Evolutionary conservation across 129 eudicot genomes (phyloP), one percentile per base, ranked within the genome.

Genomic region (Artemisia annua): DNA sequence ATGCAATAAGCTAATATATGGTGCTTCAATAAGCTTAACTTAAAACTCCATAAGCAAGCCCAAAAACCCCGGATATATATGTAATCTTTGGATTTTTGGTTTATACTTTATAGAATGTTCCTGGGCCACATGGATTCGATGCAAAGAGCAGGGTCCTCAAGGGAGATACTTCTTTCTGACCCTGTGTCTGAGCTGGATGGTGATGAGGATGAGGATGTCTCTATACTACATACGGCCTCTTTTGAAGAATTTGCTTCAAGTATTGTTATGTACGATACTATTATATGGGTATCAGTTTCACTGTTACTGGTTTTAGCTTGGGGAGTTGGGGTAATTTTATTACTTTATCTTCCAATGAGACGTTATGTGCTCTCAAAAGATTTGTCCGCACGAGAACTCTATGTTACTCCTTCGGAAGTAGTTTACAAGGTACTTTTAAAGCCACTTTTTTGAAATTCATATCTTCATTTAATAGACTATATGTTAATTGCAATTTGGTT

Each of bases 261-360:
- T 28, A 44, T 72, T 63, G 63, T 90, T 53, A 79, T 49, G 78
- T 90, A 90, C 32, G 97, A 90, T 71, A 87, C 91, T 7, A 84
- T 90, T 48, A 85, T 90, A 68, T 90, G 97, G 97, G 75, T 87
- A 46, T 83, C 87, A 22, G 85, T 90, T 79, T 90, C 95, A 24
- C 54, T 87, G 71, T 43, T 90, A 46, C 75, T 90, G 81, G 87
- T 90, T 77, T 84, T 90, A 84, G 97, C 97, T 63, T 90, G 91
- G 97, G 95, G 97, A 14, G 55, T 90, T 43, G 97, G 95, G 32
- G 64, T 80, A 3, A 60, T 90, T 61, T 81, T 90, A 91, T 61
- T 90, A 81, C 71, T 90, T 15, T 90, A 90, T 82, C 78, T 90
- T 77, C 97, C 97, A 39, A 67, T 69, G 64, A 80, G 84, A 75